Evolutionary conservation across 2,329 filamentous ascomycete genomes (phyloP).

Genomic region (Periconia macrospinosa): DNA sequence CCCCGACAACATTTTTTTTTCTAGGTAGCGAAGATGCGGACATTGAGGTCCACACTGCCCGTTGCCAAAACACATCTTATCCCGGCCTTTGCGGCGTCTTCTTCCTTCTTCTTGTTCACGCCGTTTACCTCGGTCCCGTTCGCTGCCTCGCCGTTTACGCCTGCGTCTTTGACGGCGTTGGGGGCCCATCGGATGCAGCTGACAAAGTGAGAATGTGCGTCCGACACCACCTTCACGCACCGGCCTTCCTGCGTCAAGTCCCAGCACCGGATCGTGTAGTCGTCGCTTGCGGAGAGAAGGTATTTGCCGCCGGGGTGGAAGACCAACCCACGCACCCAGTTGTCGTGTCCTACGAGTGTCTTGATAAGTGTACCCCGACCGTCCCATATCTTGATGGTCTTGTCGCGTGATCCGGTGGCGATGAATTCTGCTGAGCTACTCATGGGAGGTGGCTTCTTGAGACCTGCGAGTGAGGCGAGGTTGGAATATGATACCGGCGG

Average conservation of each 20-base stretch:
- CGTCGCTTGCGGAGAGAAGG: constrained; percentile 80
- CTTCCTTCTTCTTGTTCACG: constrained; percentile 54
- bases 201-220: constrained; percentile 82
- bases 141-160: constrained; percentile 43
- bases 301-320: constrained; percentile 95
- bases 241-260: constrained; percentile 88
- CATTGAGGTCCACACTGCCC: constrained; percentile 78
- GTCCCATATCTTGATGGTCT: constrained; percentile 89
- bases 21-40: constrained; percentile 73
- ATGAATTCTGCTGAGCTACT: constrained; percentile 82
- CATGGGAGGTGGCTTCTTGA: constrained; percentile 77
- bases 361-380: constrained; percentile 81
- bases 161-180: constrained; percentile 64
- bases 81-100: constrained; percentile 57
- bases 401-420: constrained; percentile 86
- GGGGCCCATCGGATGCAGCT: constrained; percentile 89
- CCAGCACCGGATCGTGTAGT: constrained; percentile 93
- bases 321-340: constrained; percentile 84
- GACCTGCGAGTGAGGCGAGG: constrained; percentile 73
- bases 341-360: constrained; percentile 85
- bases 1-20: background rate
- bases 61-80: constrained; percentile 87
- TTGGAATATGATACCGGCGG: constrained; percentile 77
- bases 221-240: constrained; percentile 78
- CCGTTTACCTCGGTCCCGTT: constrained; percentile 50